Evolutionary conservation across 441 rosid species (phyloP).

Genomic region (Gossypium aridum): DNA sequence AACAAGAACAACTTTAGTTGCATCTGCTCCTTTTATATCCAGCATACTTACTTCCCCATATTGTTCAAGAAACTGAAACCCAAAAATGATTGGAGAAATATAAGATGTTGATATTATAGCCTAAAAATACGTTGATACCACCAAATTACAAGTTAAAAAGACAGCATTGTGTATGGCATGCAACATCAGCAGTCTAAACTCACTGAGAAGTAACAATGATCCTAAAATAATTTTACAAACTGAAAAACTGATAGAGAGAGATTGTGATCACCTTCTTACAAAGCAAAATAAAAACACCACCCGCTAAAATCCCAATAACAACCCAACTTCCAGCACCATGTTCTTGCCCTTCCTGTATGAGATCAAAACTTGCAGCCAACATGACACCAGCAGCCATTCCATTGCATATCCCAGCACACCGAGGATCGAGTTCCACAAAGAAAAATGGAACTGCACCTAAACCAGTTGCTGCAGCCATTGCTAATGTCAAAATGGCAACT

Average conservation of each 20-base stretch:
- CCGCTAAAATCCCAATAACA: constrained; percentile 79
- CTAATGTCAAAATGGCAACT: constrained; percentile 91
- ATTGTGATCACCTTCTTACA: constrained; percentile 72
- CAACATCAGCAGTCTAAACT: not conserved
- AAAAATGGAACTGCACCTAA: constrained; percentile 98
- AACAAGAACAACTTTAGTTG: constrained; percentile 88
- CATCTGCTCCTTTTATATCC: constrained; percentile 98
- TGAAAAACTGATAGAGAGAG: not conserved
- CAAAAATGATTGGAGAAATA: constrained; percentile 1
- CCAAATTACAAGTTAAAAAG: not conserved
- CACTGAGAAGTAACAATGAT: not conserved
- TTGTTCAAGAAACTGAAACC: constrained; percentile 80
- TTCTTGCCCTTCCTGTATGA: constrained; percentile 85
- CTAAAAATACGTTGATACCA: too few species aligned
- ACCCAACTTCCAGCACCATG: constrained; percentile 93
- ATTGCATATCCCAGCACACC: constrained; percentile 97
- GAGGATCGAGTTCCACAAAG: constrained; percentile 91
- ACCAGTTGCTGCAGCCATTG: constrained; percentile 99
- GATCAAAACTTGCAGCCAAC: constrained; percentile 99
- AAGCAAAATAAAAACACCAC: constrained; percentile 83
- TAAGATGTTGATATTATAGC: not conserved
- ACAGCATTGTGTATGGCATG: not conserved
- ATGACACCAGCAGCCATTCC: constrained; percentile 99
- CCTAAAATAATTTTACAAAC: not conserved
- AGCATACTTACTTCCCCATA: constrained; percentile 97